Evolutionary conservation across 176 grass and related monocot genomes (phyloP).

Genomic region (Zoysia japonica): DNA sequence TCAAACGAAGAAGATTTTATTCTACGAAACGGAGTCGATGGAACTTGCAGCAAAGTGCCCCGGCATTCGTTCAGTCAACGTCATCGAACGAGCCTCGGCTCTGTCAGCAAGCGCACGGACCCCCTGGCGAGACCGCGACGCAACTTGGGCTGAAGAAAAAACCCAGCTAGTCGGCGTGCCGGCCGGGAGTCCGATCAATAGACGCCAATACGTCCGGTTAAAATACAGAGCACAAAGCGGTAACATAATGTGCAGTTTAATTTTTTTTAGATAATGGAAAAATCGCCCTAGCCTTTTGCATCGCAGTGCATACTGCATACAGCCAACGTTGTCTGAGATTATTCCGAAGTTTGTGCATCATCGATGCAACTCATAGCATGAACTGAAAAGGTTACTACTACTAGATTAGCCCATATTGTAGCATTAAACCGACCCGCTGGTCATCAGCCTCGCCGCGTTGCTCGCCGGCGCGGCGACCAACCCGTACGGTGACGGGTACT

Average conservation of each 20-base stretch:
- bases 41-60: background rate
- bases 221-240: too few relatives aligned
- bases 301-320: too few relatives aligned
- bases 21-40: background rate
- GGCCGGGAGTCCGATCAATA: background rate
- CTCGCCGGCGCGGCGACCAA: constrained; percentile 78
- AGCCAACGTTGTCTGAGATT: too few relatives aligned
- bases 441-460: constrained; percentile 71
- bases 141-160: background rate
- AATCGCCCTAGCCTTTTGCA: too few relatives aligned
- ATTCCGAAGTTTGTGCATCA: too few relatives aligned
- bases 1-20: background rate
- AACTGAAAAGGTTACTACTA: too few relatives aligned
- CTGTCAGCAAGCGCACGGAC: background rate
- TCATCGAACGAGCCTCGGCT: background rate
- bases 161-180: background rate
- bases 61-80: background rate
- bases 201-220: background rate
- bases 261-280: too few relatives aligned
- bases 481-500: constrained; percentile 81
- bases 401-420: too few relatives aligned
- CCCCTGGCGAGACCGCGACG: background rate
- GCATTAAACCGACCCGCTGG: constrained; percentile 1
- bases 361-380: too few relatives aligned
- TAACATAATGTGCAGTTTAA: too few relatives aligned